A percentile compares a stretch with the other conserved stretches of the same genome.
These are phyloP conservation scores for Camellia oleifera DNA, from an alignment of 179 eudicot genomes.

Conservation along the genomic window DNA sequence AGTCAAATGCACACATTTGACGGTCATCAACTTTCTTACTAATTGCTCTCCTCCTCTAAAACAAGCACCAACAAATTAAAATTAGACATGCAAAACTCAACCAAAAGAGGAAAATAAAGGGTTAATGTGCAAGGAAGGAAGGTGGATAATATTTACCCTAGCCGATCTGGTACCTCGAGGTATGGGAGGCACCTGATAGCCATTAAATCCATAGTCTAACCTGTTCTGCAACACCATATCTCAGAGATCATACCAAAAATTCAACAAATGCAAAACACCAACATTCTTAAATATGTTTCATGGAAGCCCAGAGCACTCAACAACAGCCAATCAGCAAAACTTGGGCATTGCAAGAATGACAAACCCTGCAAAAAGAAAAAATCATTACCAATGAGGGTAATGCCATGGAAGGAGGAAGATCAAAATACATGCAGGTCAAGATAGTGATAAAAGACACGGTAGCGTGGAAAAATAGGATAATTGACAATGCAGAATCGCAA, in stretches of 20 bases:
- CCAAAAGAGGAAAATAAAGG: background rate
- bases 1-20: conserved; percentile 75
- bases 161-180: conserved; percentile 88
- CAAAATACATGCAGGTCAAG: background rate
- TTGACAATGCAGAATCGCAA: background rate
- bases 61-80: conserved; percentile 15
- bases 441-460: background rate
- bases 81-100: background rate
- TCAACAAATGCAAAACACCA: conserved; percentile 18
- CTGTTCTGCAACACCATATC: conserved; percentile 85
- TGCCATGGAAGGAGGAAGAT: background rate
- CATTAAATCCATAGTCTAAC: conserved; percentile 70
- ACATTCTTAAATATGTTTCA: background rate
- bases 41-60: conserved; percentile 54
- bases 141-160: conserved; percentile 51
- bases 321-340: conserved; percentile 40
- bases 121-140: background rate
- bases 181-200: conserved; percentile 75
- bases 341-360: background rate
- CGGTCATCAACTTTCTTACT: conserved; percentile 43
- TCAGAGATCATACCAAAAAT: conserved; percentile 59
- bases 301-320: background rate
- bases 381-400: background rate
- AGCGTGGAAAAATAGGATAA: background rate
- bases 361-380: conserved; percentile 6